Conservation (phyloP, 495 filamentous ascomycete species). For the Hamigera avellanea region DNA sequence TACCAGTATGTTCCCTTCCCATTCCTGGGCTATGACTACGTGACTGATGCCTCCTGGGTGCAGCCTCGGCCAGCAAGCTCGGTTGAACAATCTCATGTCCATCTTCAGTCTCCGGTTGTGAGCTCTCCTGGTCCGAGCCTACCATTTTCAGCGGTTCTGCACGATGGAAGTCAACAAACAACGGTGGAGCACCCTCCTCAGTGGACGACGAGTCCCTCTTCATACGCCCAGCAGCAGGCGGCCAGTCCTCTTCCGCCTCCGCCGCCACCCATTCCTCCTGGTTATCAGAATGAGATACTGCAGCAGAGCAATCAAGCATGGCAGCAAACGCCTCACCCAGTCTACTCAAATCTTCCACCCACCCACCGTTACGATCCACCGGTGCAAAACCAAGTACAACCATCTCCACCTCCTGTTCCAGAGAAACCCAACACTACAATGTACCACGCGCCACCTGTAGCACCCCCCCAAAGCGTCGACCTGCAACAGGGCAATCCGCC, state of each 20-base stretch:
- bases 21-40: background rate
- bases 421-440: no score
- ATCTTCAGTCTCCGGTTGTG: constrained; percentile 10
- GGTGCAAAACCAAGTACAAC: background rate
- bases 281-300: constrained; percentile 14
- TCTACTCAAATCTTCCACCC: constrained; percentile 14
- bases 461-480: background rate
- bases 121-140: constrained; percentile 8
- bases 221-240: constrained; percentile 14
- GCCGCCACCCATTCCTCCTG: constrained; percentile 25
- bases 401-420: background rate
- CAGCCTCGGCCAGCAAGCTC: constrained; percentile 33
- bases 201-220: constrained; percentile 12
- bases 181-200: constrained; percentile 9
- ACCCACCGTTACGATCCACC: constrained; percentile 18
- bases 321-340: constrained; percentile 10
- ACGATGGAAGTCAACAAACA: constrained; percentile 8
- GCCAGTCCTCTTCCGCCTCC: constrained; percentile 5
- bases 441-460: background rate
- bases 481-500: background rate
- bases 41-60: background rate
- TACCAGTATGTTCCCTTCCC: constrained; percentile 29
- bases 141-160: constrained; percentile 4
- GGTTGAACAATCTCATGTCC: constrained; percentile 12
- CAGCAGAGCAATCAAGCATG: constrained; percentile 15